Percentiles rank a stretch among this genome's conserved stretches.
Conservation (phyloP, 116 monocot species). For the Zostera marina region DNA sequence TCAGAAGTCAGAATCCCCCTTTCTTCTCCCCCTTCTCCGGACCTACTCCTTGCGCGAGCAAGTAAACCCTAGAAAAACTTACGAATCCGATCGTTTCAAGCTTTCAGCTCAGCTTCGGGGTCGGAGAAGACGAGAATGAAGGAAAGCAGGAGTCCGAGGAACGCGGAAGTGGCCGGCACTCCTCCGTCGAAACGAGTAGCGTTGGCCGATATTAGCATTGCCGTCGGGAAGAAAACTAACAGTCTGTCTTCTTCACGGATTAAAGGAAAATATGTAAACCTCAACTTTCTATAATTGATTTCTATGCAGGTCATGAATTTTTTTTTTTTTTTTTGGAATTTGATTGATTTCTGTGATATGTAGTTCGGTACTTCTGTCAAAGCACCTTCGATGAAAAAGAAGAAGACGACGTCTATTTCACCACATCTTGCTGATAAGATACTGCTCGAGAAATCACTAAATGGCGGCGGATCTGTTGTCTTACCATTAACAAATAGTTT, state of each 20-base stretch:
- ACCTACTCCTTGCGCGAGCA: too few species aligned
- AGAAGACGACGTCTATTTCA: conserved; percentile 25
- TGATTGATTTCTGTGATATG: too few species aligned
- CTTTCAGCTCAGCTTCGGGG: too few species aligned
- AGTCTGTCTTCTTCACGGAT: background rate
- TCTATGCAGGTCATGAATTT: background rate
- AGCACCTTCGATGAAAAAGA: conserved; percentile 16
- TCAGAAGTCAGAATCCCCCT: background rate
- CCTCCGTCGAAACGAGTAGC: background rate
- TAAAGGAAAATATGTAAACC: background rate
- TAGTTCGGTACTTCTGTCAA: background rate
- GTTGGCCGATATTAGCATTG: background rate
- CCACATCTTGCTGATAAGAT: conserved; percentile 3
- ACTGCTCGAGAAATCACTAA: conserved; percentile 4
- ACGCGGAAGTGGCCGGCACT: background rate
- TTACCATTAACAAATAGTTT: conserved; percentile 22
- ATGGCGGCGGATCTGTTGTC: conserved; percentile 5
- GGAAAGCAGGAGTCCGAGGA: background rate
- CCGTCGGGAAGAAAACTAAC: background rate
- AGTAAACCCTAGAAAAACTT: too few species aligned
- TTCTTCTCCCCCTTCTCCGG: background rate
- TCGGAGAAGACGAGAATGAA: too few species aligned
- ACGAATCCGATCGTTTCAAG: too few species aligned
- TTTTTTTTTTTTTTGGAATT: too few species aligned
- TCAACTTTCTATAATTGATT: background rate